Conservation (phyloP, 345 rosid species). For the Turritis glabra region DNA sequence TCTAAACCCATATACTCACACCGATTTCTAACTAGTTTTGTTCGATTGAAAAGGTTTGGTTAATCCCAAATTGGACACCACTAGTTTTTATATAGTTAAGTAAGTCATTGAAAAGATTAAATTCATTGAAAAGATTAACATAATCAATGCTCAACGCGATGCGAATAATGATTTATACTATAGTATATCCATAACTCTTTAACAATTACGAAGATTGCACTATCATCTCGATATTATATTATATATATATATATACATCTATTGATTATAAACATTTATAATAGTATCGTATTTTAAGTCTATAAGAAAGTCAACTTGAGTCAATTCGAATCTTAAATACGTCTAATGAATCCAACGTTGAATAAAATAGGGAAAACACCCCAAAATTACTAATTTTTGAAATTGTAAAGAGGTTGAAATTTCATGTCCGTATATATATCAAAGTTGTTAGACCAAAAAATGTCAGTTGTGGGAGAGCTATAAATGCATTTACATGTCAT, state of each 20-base stretch:
- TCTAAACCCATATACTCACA: too few relatives aligned
- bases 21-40: background rate
- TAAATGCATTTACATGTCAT: constrained; percentile 26
- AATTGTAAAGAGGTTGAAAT: constrained; percentile 10
- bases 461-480: constrained; percentile 16
- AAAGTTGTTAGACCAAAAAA: constrained; percentile 20
- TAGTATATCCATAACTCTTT: background rate
- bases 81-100: background rate
- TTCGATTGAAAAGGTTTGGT: background rate
- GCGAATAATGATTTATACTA: background rate
- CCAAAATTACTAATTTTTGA: background rate
- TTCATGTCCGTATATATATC: constrained; percentile 1
- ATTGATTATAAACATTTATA: background rate
- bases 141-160: background rate
- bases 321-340: constrained; percentile 22
- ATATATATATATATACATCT: background rate
- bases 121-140: background rate
- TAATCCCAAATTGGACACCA: background rate
- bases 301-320: constrained; percentile 24
- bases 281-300: background rate
- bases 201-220: background rate
- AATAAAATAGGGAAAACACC: background rate
- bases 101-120: background rate
- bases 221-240: background rate
- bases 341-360: constrained; percentile 22